Conservation (phyloP, 2,329 filamentous ascomycete species). For the Arthrobotrys megalospora region DNA sequence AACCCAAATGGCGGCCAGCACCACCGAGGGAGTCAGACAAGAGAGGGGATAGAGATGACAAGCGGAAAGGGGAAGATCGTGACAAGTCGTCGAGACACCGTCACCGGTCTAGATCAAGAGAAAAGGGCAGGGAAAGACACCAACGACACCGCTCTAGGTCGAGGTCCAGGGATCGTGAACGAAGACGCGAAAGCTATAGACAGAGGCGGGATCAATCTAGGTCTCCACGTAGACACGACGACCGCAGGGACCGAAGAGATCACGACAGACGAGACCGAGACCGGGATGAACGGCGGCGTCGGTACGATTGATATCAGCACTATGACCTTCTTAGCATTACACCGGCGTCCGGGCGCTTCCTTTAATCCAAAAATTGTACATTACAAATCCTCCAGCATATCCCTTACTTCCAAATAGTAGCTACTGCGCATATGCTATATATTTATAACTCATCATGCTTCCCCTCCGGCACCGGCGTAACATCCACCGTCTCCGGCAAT, state of each 20-base stretch:
- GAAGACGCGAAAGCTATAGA: constrained; percentile 35
- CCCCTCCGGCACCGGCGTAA: constrained; percentile 66
- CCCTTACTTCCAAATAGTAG: neutral
- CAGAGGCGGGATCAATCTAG: constrained; percentile 37
- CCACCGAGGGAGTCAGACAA: constrained; percentile 62
- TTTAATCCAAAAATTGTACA: constrained; percentile 1
- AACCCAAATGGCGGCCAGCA: constrained; percentile 63
- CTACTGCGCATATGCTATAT: neutral
- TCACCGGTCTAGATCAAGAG: constrained; percentile 63
- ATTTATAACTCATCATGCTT: constrained; percentile 71
- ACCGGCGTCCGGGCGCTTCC: constrained; percentile 33
- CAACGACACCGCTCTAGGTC: constrained; percentile 62
- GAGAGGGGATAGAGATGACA: constrained; percentile 66
- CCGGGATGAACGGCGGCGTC: constrained; percentile 43
- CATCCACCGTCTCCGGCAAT: constrained; percentile 77
- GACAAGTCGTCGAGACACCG: constrained; percentile 65
- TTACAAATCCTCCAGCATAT: neutral
- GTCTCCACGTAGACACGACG: constrained; percentile 39
- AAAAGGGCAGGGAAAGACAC: constrained; percentile 63
- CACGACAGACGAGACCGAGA: constrained; percentile 34
- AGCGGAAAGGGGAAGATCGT: constrained; percentile 65
- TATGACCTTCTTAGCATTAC: neutral
- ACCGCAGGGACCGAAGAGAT: constrained; percentile 31
- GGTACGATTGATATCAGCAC: constrained; percentile 26
- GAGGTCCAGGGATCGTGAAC: constrained; percentile 44